Conservation (phyloP, 1,284 basidiomycete genomes). For the Inonotus obliquus region DNA sequence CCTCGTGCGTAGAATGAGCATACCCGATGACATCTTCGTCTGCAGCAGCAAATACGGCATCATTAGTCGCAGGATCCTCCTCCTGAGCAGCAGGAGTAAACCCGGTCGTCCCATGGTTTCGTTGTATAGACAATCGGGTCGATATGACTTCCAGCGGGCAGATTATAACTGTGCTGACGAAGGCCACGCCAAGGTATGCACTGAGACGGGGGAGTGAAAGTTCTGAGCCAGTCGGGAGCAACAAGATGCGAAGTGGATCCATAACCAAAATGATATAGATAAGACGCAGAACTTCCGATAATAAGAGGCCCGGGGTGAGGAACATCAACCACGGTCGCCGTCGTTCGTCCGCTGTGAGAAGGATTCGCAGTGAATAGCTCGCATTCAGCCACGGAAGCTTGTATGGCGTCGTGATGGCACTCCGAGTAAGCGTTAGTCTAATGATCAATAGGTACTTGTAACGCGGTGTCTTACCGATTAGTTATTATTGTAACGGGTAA, state of each 20-base stretch:
- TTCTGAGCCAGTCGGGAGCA: slow-evolving; percentile 45
- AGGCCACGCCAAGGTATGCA: slow-evolving; percentile 59
- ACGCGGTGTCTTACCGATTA: slow-evolving; percentile 54
- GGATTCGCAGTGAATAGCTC: slow-evolving; percentile 58
- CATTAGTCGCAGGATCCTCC: slow-evolving; percentile 63
- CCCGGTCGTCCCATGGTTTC: slow-evolving; percentile 71
- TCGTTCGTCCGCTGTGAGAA: slow-evolving; percentile 82
- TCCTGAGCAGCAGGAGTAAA: slow-evolving; percentile 70
- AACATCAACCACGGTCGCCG: slow-evolving; percentile 78
- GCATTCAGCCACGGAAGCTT: slow-evolving; percentile 66
- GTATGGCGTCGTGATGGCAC: slow-evolving; percentile 84
- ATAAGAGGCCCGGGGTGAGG: slow-evolving; percentile 77
- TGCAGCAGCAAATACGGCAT: slow-evolving; percentile 64
- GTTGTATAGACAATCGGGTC: slow-evolving; percentile 78
- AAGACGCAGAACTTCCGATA: slow-evolving; percentile 63
- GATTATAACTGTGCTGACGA: slow-evolving; percentile 59
- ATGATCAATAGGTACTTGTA: not conserved
- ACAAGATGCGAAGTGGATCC: slow-evolving; percentile 56
- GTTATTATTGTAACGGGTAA: slow-evolving; percentile 80
- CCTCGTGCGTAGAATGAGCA: slow-evolving; percentile 19
- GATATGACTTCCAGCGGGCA: slow-evolving; percentile 82
- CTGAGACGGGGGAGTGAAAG: slow-evolving; percentile 35
- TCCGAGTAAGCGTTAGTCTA: slow-evolving; percentile 27
- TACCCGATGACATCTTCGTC: slow-evolving; percentile 89
- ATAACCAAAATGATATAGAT: slow-evolving; percentile 65